phyloP scores from a whole-genome alignment of 202 grass and related monocot species.

The Bolboschoenoplectus hybrid region DNA sequence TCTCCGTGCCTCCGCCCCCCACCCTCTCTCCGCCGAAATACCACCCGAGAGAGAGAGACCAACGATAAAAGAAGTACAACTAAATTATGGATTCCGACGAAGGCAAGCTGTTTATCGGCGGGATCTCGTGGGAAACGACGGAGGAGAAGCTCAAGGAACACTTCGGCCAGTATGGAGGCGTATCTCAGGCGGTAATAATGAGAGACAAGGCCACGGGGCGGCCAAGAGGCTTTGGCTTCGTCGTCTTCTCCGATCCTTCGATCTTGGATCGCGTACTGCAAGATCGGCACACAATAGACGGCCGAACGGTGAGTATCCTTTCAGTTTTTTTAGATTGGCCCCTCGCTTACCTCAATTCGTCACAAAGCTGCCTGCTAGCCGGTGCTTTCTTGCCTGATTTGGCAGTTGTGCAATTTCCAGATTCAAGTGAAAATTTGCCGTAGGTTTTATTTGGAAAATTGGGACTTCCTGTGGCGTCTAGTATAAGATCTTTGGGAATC shows the following conservation, averaged over 20 bases:
- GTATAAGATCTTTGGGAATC: not conserved
- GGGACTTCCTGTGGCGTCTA: not conserved
- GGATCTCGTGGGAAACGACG: slow-evolving; percentile 97
- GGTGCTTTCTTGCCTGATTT: not conserved
- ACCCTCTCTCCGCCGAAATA: not conserved
- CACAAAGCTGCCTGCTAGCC: not conserved
- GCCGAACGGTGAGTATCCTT: slow-evolving; percentile 62
- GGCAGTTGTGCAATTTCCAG: not conserved
- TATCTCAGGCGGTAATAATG: slow-evolving; percentile 85
- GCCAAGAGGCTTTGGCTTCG: slow-evolving; percentile 90
- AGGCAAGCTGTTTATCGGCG: slow-evolving; percentile 96
- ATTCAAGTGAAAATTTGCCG: not conserved
- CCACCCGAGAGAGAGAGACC: not conserved
- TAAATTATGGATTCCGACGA: slow-evolving; percentile 88
- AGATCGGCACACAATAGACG: slow-evolving; percentile 84
- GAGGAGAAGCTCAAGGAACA: slow-evolving; percentile 96
- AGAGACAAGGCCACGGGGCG: slow-evolving; percentile 86
- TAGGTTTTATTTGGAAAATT: slow-evolving; percentile 22
- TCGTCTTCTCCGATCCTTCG: slow-evolving; percentile 78
- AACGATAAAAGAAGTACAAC: slow-evolving; percentile 19
- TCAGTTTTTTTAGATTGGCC: not conserved
- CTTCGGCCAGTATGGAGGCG: slow-evolving; percentile 79
- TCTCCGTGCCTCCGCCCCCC: slow-evolving; percentile 43
- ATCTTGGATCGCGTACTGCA: slow-evolving; percentile 76
- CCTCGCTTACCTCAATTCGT: slow-evolving; percentile 2